Evolutionary conservation across 202 grass and related monocot species (phyloP), one percentile per base, ranked within the genome.

Genomic region (Carex sylvatica): DNA sequence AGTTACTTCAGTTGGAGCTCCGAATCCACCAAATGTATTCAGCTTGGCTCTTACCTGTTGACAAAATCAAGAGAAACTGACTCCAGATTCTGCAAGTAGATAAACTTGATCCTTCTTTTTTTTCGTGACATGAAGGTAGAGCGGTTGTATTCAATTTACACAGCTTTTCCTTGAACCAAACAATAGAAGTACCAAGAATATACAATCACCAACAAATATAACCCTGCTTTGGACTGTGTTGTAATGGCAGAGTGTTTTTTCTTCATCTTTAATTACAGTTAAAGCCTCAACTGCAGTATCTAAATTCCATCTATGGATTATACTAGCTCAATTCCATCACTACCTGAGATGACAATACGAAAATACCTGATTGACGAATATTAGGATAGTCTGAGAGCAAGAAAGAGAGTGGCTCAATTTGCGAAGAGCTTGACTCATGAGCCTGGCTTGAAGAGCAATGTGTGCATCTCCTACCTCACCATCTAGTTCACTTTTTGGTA

Each of bases 371-470:
- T 89, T 89, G 63, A 86, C 83, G 54, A 89, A 89, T 65, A 89
- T 11, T 51, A 89, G 71, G 65, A 89, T 83, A 58, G 88, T 86
- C 73, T 89, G 83, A 64, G 88, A 89, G 51, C 54, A 52, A 47
- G 88, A 86, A 15, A 89, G 80, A 63, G 88, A 89, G 78, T 89
- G 88, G 80, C 80, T 89, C 84, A 89, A 76, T 78, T 89, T 89
- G 63, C 88, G 84, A 83, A 90, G 84, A 53, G 88, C 88, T 84
- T 90, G 88, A 52, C 88, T 90, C 88, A 90, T 90, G 20, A 90
- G 58, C 81, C 88, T 74, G 26, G 88, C 88, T 84, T 90, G 88
- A 36, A 90, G 84, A 9, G 88, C 88, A 30, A 90, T 65, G 31
- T 90, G 88, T 10, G 88, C 44, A 74, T 90, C 88, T 70, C 88